phyloP scores from a whole-genome alignment of 148 eudicot genomes.

The Fallopia convolvulus region DNA sequence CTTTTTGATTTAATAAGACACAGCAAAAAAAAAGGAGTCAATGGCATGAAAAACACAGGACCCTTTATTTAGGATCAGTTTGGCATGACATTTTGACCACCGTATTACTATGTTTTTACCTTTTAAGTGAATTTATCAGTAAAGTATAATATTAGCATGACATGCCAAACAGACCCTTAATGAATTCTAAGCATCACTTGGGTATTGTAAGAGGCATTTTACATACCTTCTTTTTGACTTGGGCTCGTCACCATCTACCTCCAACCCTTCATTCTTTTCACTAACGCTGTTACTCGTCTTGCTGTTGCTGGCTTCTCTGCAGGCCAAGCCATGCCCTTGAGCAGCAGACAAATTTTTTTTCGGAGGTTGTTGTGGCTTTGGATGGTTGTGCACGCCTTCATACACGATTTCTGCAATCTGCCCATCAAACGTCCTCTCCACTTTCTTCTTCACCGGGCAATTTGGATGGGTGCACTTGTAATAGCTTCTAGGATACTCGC shows the following conservation, averaged over 20 bases:
- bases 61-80: background rate
- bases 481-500: slow-evolving; percentile 88
- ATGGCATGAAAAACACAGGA: background rate
- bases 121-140: background rate
- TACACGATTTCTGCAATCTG: slow-evolving; percentile 85
- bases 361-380: slow-evolving; percentile 53
- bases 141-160: background rate
- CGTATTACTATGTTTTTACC: background rate
- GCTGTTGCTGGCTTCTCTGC: slow-evolving; percentile 2
- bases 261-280: slow-evolving; percentile 24
- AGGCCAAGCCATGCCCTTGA: background rate
- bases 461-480: slow-evolving; percentile 79
- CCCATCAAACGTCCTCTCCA: slow-evolving; percentile 71
- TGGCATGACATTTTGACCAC: background rate
- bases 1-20: too few relatives aligned
- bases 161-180: background rate
- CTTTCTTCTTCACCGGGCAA: slow-evolving; percentile 75
- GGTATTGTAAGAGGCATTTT: background rate
- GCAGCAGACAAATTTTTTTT: slow-evolving; percentile 19
- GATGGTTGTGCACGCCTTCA: slow-evolving; percentile 84
- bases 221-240: slow-evolving; percentile 52
- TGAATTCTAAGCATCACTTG: background rate
- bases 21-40: background rate
- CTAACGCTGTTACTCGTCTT: slow-evolving; percentile 9
- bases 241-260: slow-evolving; percentile 20